These are phyloP conservation scores for Croton laevigatus DNA, from an alignment of 441 rosid genomes.

Conservation along the genomic window DNA sequence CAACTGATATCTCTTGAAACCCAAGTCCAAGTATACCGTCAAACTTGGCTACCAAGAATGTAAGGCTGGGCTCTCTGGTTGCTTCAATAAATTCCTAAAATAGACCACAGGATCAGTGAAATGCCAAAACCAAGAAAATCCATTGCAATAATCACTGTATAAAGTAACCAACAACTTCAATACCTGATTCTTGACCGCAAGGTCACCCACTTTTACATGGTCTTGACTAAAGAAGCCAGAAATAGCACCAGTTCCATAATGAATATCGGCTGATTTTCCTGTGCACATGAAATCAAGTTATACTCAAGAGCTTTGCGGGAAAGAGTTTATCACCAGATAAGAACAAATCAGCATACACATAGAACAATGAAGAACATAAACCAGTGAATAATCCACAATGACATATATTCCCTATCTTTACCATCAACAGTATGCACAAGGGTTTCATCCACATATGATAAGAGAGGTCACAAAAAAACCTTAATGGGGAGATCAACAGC, in stretches of 20 bases:
- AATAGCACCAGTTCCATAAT: constrained; percentile 80
- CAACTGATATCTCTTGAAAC: constrained; percentile 82
- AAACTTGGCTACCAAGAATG: constrained; percentile 71
- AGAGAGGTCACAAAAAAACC: background rate
- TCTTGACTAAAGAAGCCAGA: constrained; percentile 80
- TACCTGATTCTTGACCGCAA: constrained; percentile 70
- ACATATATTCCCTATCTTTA: background rate
- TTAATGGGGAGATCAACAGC: background rate
- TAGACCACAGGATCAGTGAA: background rate
- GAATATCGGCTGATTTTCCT: constrained; percentile 75
- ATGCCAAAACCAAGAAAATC: constrained; percentile 1
- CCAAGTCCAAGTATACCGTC: constrained; percentile 93
- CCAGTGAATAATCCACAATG: background rate
- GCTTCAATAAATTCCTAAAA: constrained; percentile 83
- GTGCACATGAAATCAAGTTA: constrained; percentile 11
- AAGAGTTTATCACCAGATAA: background rate
- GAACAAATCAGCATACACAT: background rate
- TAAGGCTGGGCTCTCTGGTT: constrained; percentile 67
- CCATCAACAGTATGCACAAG: background rate
- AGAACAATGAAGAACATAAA: background rate
- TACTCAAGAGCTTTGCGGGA: background rate
- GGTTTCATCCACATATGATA: background rate
- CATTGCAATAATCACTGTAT: background rate
- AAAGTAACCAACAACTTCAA: constrained; percentile 13
- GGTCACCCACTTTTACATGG: constrained; percentile 61